These are phyloP conservation scores for Penicillium occitanis DNA, from an alignment of 2,329 filamentous ascomycete genomes.

Conservation along the genomic window DNA sequence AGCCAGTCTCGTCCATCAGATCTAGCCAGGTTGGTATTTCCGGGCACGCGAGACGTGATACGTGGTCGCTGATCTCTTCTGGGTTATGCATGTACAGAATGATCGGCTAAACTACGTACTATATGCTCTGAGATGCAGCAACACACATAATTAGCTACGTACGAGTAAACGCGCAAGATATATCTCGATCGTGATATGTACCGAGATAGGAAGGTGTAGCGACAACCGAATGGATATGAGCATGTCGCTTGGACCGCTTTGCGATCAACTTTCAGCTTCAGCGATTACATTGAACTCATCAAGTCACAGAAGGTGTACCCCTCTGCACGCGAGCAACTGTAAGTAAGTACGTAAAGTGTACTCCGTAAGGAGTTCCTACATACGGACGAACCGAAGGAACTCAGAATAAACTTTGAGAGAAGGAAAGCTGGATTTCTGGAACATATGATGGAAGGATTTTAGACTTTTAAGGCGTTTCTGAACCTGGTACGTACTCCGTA, in stretches of 20 bases:
- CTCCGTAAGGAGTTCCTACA: not conserved
- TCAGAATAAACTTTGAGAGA: not conserved
- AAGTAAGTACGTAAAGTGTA: not conserved
- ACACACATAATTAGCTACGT: too few species aligned
- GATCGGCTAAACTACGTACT: not conserved
- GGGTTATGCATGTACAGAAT: not conserved
- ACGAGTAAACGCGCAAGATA: too few species aligned
- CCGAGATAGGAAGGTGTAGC: not conserved
- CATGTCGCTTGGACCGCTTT: not conserved
- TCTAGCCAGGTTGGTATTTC: not conserved
- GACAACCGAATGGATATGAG: not conserved
- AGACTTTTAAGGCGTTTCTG: not conserved
- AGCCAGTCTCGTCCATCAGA: not conserved
- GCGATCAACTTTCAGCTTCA: not conserved
- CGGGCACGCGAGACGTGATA: conserved; percentile 1
- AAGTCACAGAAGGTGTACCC: not conserved
- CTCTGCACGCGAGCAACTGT: not conserved
- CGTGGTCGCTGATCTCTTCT: not conserved
- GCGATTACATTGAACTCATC: not conserved
- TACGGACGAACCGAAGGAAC: not conserved
- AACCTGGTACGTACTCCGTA: not conserved
- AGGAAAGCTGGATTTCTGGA: not conserved
- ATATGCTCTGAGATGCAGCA: too few species aligned
- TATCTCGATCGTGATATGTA: not conserved
- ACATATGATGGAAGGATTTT: not conserved